Base-by-base conservation (phyloP, 1,139 yeast genomes). In the Hansenula lynferdii region DNA sequence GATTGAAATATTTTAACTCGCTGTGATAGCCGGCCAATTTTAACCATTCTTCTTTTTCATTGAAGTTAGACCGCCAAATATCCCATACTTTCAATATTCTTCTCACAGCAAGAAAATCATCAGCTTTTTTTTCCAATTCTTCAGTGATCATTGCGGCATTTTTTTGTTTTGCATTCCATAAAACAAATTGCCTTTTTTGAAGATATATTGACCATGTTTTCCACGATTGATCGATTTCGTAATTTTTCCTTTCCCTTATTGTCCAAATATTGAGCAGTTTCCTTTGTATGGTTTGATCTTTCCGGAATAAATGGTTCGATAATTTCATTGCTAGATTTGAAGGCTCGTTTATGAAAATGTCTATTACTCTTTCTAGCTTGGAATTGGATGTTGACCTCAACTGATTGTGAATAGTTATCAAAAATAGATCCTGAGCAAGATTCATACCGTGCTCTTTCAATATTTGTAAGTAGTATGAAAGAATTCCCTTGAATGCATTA, bases 1-100 rank as follows among this genome's bases (percentile, higher is more conserved):
- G 32, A 16, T 35, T 39, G 10, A 49, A 41, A 20, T 39, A 35
- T 32, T 45, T 49, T 0, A 41, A 31, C 50, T 34, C 54, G 62
- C 8, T 35, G 62, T 19, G 68, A 65, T 25, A 54, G 59, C 35
- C 41, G 60, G 35, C 75, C 69, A 16, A 62, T 39, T 50, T 63
- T 65, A 18, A 39, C 60, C 18, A 45, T 61, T 40, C 28, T 6
- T 39, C 7, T 6, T 35, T 8, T 21, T 46, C 43, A 6, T 42
- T 40, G 10, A 31, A 6, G 17, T 42, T 48, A 0, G 42, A 8
- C 19, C 34, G 34, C 56, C 56, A 51, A 1, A 42, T 28, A 28
- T 50, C 50, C 40, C 44, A 50, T n/a, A 31, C 34, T 32, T 38
- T 45, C 38, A 50, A 38, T 11, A 19, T 18, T 7, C 19, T 31